Percentiles rank a stretch among this genome's conserved stretches.
Conservation (phyloP, 371 early-diverging fungal genomes). For the Vittaforma corneae region DNA sequence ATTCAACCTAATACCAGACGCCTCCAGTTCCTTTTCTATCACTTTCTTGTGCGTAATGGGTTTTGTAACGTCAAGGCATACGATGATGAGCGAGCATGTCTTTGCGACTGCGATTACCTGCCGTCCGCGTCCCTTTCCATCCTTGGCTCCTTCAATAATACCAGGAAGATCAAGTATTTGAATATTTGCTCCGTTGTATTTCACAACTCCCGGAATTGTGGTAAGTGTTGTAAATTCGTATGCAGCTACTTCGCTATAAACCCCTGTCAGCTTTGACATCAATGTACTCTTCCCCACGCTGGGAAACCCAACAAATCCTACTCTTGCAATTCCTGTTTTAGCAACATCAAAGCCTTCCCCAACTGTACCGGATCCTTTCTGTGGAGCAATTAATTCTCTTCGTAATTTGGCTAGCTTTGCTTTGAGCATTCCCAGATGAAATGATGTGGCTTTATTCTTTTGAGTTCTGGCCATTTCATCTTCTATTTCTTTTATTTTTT, state of each 20-base stretch:
- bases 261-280: slow-evolving; percentile 79
- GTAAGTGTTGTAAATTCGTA: slow-evolving; percentile 98
- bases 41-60: slow-evolving; percentile 70
- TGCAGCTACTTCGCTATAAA: slow-evolving; percentile 74
- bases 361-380: slow-evolving; percentile 66
- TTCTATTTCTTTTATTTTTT: slow-evolving; percentile 63
- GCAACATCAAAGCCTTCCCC: slow-evolving; percentile 62
- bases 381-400: slow-evolving; percentile 78
- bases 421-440: slow-evolving; percentile 87
- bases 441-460: slow-evolving; percentile 86
- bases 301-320: slow-evolving; percentile 88
- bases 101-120: slow-evolving; percentile 84
- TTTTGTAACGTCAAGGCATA: slow-evolving; percentile 94
- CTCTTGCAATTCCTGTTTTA: slow-evolving; percentile 88
- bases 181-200: slow-evolving; percentile 88
- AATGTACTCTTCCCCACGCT: slow-evolving; percentile 92
- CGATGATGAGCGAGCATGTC: slow-evolving; percentile 86
- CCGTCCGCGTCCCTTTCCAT: slow-evolving; percentile 95
- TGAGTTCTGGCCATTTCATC: slow-evolving; percentile 76
- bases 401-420: slow-evolving; percentile 82
- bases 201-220: slow-evolving; percentile 69
- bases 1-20: slow-evolving; percentile 91
- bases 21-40: slow-evolving; percentile 88
- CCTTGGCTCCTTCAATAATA: slow-evolving; percentile 96
- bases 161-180: slow-evolving; percentile 79